phyloP scores from a whole-genome alignment of 371 early-diverging fungal genomes.

The Rhizopus stolonifer region DNA sequence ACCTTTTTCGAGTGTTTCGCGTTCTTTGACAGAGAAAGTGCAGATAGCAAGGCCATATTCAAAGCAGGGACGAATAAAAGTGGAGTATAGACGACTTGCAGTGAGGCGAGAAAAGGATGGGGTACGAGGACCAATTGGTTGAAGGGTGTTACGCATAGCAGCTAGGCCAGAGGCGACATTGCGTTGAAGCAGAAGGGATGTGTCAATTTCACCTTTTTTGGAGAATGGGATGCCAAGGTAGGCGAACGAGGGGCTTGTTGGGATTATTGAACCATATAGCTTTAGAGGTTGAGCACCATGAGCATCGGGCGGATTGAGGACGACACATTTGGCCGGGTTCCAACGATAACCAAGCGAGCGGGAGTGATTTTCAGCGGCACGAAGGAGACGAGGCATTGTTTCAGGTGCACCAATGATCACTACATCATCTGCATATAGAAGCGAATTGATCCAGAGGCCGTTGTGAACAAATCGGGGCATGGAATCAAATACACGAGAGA shows the following conservation, averaged over 20 bases:
- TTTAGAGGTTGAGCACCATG: too few relatives aligned
- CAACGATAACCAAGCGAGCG: slow-evolving; percentile 23
- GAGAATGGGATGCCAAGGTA: too few relatives aligned
- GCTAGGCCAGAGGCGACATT: too few relatives aligned
- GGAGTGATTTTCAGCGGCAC: slow-evolving; percentile 15
- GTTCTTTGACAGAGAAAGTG: background rate
- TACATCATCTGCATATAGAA: slow-evolving; percentile 35
- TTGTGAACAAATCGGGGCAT: background rate
- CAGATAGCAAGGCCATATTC: background rate
- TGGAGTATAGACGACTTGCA: too few relatives aligned
- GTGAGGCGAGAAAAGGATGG: too few relatives aligned
- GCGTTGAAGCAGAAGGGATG: too few relatives aligned
- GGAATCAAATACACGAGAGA: background rate
- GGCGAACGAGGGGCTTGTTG: too few relatives aligned
- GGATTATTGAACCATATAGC: too few relatives aligned
- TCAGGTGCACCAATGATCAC: slow-evolving; percentile 19
- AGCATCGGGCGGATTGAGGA: slow-evolving; percentile 7
- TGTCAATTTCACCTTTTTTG: too few relatives aligned
- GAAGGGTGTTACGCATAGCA: too few relatives aligned
- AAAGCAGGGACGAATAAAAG: too few relatives aligned
- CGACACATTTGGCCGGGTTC: slow-evolving; percentile 30
- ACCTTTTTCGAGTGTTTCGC: background rate
- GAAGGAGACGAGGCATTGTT: slow-evolving; percentile 17
- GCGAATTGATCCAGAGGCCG: slow-evolving; percentile 10
- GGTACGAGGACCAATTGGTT: too few relatives aligned